These are phyloP conservation scores for Phytophthora pini DNA, from an alignment of 352 stramenopile species.

Conservation along the genomic window DNA sequence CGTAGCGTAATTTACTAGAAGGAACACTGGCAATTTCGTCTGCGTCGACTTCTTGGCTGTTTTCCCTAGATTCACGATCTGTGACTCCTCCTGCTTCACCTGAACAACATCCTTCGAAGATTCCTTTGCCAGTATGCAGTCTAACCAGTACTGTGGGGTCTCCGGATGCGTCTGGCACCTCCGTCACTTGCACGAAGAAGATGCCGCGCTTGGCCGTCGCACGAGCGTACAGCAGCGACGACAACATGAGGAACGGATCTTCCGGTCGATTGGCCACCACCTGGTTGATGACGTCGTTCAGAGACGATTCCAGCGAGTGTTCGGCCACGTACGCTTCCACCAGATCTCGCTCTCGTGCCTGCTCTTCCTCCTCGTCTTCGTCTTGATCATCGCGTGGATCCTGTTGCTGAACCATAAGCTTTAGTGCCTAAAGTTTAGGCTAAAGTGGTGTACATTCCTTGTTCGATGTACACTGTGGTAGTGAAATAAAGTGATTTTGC, in stretches of 20 bases:
- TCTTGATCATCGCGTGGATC: constrained; percentile 20
- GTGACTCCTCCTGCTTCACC: constrained; percentile 40
- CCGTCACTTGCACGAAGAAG: constrained; percentile 65
- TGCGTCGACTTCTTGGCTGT: constrained; percentile 6
- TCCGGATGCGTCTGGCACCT: constrained; percentile 54
- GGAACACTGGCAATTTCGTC: constrained; percentile 22
- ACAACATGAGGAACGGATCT: constrained; percentile 79
- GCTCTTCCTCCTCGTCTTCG: constrained; percentile 41
- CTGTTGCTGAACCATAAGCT: constrained; percentile 33
- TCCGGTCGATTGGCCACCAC: constrained; percentile 66
- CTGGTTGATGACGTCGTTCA: constrained; percentile 81
- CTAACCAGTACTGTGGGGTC: constrained; percentile 55
- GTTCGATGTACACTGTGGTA: no score
- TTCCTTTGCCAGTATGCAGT: constrained; percentile 72
- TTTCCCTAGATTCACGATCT: constrained; percentile 28
- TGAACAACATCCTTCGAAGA: constrained; percentile 64
- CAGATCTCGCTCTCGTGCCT: constrained; percentile 68
- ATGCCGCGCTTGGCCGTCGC: constrained; percentile 73
- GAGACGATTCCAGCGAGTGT: constrained; percentile 66
- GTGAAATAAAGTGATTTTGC: no score
- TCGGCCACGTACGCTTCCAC: constrained; percentile 78
- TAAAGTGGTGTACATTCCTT: neutral
- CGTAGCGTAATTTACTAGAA: constrained; percentile 47
- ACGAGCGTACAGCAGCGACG: constrained; percentile 58
- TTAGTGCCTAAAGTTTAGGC: no score